A percentile compares a stretch with the other conserved stretches of the same genome.
These are phyloP conservation scores for Globisporangium echinulatum DNA, from an alignment of 352 stramenopile genomes.

Conservation along the genomic window DNA sequence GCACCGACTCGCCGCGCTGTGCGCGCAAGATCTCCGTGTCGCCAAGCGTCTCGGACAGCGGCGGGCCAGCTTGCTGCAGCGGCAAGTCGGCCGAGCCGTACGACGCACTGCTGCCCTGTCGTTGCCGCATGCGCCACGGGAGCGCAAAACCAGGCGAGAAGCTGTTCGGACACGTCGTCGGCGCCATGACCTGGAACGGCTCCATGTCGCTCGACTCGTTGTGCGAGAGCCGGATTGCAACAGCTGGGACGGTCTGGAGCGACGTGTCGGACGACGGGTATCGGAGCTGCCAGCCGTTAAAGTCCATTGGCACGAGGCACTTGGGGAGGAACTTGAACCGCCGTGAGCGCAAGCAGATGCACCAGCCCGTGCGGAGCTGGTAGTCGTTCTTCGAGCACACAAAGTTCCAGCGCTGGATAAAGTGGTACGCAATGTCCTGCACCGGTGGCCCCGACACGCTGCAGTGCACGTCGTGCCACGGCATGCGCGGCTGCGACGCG, in stretches of 20 bases:
- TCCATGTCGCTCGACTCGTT: constrained; percentile 44
- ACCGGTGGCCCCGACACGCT: constrained; percentile 75
- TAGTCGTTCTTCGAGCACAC: constrained; percentile 87
- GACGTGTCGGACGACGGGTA: constrained; percentile 62
- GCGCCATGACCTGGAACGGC: constrained; percentile 17
- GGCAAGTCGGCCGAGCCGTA: constrained; percentile 11
- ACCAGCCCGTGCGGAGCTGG: constrained; percentile 80
- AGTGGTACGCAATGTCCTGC: constrained; percentile 84
- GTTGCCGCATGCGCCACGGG: constrained; percentile 5
- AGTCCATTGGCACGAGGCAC: constrained; percentile 82
- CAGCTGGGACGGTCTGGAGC: constrained; percentile 21
- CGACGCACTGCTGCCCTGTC: constrained; percentile 4
- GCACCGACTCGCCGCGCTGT: constrained; percentile 54
- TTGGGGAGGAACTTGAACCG: constrained; percentile 83
- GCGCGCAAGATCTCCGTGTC: constrained; percentile 52
- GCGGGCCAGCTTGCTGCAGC: constrained; percentile 9
- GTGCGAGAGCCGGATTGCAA: constrained; percentile 43
- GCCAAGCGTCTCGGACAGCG: constrained; percentile 21
- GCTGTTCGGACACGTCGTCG: constrained; percentile 4
- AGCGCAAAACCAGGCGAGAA: constrained; percentile 11
- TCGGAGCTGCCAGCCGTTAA: constrained; percentile 71
- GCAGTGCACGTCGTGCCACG: constrained; percentile 87
- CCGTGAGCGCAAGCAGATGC: constrained; percentile 77
- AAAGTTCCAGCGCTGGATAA: constrained; percentile 91
- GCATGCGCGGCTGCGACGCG: constrained; percentile 70